Conservation (phyloP, 192 early-diverging fungal genomes). For the Geranomyces michiganensis region DNA sequence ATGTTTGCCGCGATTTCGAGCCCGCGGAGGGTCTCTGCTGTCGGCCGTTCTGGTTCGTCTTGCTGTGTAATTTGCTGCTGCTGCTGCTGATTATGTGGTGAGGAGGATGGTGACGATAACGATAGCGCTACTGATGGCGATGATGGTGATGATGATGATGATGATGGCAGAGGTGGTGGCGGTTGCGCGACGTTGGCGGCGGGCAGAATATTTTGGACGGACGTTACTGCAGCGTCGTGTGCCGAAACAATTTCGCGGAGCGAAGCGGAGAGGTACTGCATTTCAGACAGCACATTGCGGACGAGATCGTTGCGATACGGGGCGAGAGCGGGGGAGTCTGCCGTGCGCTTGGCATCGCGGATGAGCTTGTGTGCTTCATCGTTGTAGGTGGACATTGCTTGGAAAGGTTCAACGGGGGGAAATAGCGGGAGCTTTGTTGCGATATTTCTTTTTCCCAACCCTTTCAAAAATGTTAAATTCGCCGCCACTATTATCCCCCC, state of each 20-base stretch:
- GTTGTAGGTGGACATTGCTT: conserved; percentile 63
- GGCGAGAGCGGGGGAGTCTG: conserved; percentile 53
- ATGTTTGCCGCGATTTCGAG: conserved; percentile 43
- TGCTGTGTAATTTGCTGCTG: background rate
- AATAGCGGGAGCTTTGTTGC: no score
- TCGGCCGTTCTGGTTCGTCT: background rate
- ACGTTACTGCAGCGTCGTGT: background rate
- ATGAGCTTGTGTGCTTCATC: conserved; percentile 80
- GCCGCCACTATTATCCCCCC: no score
- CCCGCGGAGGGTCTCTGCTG: background rate
- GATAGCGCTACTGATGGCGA: background rate
- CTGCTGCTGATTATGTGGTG: background rate
- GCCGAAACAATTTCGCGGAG: conserved; percentile 14
- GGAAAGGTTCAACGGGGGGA: no score
- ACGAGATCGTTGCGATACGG: conserved; percentile 84
- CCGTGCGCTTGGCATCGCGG: conserved; percentile 76
- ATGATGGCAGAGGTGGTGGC: background rate
- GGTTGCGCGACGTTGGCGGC: background rate
- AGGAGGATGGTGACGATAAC: background rate
- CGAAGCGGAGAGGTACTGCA: conserved; percentile 42
- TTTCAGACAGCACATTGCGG: conserved; percentile 77
- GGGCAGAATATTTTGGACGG: background rate
- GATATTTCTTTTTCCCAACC: no score
- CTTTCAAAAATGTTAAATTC: no score
- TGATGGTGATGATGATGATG: background rate